These are phyloP conservation scores for Cladosporium velox DNA, from an alignment of 2,329 filamentous ascomycete species.

Conservation along the genomic window DNA sequence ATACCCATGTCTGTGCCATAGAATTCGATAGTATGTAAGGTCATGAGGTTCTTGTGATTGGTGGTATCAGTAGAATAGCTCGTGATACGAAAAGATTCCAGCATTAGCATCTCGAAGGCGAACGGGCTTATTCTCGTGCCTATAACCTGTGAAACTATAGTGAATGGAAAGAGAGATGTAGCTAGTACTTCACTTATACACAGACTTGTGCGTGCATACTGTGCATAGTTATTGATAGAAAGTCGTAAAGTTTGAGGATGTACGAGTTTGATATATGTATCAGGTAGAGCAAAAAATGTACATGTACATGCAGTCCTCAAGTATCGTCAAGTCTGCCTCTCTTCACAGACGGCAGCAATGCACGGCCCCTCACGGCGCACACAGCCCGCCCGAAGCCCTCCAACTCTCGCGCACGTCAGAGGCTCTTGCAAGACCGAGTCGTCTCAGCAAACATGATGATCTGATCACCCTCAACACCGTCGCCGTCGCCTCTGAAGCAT, in stretches of 20 bases:
- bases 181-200: not conserved
- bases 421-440: constrained; percentile 4
- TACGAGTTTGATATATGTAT: not conserved
- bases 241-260: not conserved
- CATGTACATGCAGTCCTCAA: constrained; percentile 6
- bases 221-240: not conserved
- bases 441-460: constrained; percentile 14
- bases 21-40: no score
- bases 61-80: not conserved
- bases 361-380: constrained; percentile 8
- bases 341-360: constrained; percentile 1
- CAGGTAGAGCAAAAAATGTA: not conserved
- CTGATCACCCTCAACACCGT: not conserved
- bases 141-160: not conserved
- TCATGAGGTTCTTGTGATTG: not conserved
- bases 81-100: not conserved
- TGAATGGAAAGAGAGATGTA: not conserved
- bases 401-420: constrained; percentile 10
- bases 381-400: not conserved
- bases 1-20: not conserved
- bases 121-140: not conserved
- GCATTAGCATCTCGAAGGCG: not conserved
- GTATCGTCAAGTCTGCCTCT: constrained; percentile 12
- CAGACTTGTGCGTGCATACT: not conserved
- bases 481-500: constrained; percentile 4